These are phyloP conservation scores for Aspergillus unguis DNA, from an alignment of 2,329 filamentous ascomycete genomes.

Conservation along the genomic window DNA sequence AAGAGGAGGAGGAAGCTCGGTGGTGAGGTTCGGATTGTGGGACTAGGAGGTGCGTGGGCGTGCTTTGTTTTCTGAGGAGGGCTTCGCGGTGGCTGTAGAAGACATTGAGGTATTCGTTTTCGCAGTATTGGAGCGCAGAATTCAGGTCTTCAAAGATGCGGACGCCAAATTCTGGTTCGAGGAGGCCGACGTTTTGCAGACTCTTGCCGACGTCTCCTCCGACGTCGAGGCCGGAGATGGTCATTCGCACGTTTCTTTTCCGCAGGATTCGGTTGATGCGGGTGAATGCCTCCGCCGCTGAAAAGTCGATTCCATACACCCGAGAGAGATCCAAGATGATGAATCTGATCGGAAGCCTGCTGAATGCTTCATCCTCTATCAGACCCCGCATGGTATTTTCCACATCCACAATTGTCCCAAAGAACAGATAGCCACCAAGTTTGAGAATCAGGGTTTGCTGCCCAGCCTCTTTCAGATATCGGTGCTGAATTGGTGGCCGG, in stretches of 20 bases:
- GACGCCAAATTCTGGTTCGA: conserved; percentile 68
- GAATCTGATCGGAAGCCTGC: conserved; percentile 76
- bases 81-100: conserved; percentile 68
- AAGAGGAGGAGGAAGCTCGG: background rate
- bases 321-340: conserved; percentile 84
- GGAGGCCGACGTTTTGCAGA: conserved; percentile 79
- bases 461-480: conserved; percentile 80
- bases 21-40: conserved; percentile 23
- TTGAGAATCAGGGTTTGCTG: conserved; percentile 89
- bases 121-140: conserved; percentile 86
- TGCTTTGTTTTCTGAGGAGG: conserved; percentile 21
- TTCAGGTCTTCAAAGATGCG: conserved; percentile 86
- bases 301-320: conserved; percentile 92
- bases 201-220: conserved; percentile 72
- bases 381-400: conserved; percentile 81
- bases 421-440: conserved; percentile 93
- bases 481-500: conserved; percentile 81
- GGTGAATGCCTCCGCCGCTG: conserved; percentile 90
- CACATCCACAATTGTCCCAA: conserved; percentile 93
- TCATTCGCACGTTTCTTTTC: conserved; percentile 72
- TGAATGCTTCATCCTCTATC: conserved; percentile 78
- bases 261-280: conserved; percentile 81
- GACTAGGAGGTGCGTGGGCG: conserved; percentile 25
- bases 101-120: conserved; percentile 85
- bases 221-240: conserved; percentile 77